Evolutionary conservation across 768 basidiomycete species (phyloP), one percentile per base, ranked within the genome.

Genomic region (Pholiota conissans): DNA sequence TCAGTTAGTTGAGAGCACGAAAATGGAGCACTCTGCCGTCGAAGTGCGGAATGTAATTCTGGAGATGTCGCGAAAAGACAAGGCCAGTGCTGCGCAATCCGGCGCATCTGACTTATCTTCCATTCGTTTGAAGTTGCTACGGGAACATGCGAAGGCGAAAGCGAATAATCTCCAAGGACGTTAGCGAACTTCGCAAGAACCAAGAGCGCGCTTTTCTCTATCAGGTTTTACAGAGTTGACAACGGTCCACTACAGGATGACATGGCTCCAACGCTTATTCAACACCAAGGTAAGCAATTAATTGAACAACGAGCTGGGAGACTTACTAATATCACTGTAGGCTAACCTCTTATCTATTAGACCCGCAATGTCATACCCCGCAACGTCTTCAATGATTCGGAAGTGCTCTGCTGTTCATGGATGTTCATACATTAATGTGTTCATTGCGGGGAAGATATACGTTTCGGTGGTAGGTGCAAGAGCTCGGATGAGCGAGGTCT

Each of bases 391-490:
- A 5, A 96, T 80, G 35, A 90, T 67, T 22, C 84, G 81, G 40
- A 98, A 73, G 67, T 99, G 97, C 61, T 90, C 84, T 1, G 84
- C 82, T 0, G 95, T 98, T 20, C 98, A 79, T 18, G 94, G 94
- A 68, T 98, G 95, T 58, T 91, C 85, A 67, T 92, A 98, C 96
- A 99, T 99, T 62, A 93, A 78, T 3, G 97, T 98, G 71, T 99
- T 99, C 96, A 98, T 99, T 0, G 96, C 97, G 1, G 96, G 96
- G 67, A 95, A 98, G 34, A 98, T 73, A 66, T 89, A 93, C 6
- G 93, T 94, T 6, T 91, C 90, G 0, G 93, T 97, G 5, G 83
- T 79, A 0, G 95, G 91, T 2, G 90, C 79, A 0, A 96, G 76
- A 0, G 93, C 95, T 20, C 93, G 86, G 59, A 97, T 81, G 3